A percentile compares a stretch with the other conserved stretches of the same genome.
Conservation (phyloP, 2,329 filamentous ascomycete species). For the Ceratocystis lukuohia region DNA sequence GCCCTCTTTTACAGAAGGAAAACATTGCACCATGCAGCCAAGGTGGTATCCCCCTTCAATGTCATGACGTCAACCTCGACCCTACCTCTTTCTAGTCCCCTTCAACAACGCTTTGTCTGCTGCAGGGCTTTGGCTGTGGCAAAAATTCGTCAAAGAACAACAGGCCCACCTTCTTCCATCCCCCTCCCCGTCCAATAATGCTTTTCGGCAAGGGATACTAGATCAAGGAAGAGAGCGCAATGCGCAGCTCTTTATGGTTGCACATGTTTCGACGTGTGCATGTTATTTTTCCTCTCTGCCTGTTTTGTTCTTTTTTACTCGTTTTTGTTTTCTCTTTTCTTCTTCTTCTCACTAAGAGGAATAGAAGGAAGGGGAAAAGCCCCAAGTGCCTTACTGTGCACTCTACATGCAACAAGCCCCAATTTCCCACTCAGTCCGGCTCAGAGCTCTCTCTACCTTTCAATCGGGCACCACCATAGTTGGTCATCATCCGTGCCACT, state of each 20-base stretch:
- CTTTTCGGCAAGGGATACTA: not conserved
- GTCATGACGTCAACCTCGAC: not conserved
- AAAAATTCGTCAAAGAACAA: not conserved
- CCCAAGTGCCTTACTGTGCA: too few species aligned
- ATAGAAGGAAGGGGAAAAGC: not conserved
- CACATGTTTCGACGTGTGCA: not conserved
- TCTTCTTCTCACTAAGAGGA: not conserved
- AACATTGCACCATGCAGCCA: not conserved
- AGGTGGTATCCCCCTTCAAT: not conserved
- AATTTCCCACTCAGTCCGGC: too few species aligned
- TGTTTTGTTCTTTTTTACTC: too few species aligned
- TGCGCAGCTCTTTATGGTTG: not conserved
- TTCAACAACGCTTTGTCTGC: not conserved
- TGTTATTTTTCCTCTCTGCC: not conserved
- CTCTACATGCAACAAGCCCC: too few species aligned
- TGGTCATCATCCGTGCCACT: too few species aligned
- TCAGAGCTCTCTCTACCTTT: too few species aligned
- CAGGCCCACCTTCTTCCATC: not conserved
- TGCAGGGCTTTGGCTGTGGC: constrained; percentile 1
- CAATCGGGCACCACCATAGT: too few species aligned
- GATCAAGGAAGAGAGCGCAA: not conserved
- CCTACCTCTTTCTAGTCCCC: not conserved
- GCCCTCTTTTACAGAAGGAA: not conserved
- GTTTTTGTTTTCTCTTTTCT: not conserved
- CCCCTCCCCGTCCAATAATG: not conserved